These are phyloP conservation scores for Alternaria triticimaculans DNA, from an alignment of 2,329 filamentous ascomycete species.

Conservation along the genomic window DNA sequence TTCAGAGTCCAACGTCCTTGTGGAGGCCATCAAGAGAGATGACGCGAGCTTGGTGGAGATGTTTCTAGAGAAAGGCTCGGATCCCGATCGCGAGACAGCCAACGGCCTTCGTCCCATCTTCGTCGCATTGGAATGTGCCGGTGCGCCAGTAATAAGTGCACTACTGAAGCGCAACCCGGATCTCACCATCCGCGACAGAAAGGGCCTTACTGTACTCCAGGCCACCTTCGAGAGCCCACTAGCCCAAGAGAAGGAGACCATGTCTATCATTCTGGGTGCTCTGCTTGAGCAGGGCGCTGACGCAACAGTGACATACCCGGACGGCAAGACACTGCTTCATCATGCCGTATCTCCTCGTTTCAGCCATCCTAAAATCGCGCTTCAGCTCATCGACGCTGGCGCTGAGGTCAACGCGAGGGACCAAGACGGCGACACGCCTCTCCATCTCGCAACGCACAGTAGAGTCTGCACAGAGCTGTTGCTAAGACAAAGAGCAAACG, in stretches of 20 bases:
- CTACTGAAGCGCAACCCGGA: constrained; percentile 39
- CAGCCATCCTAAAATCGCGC: constrained; percentile 26
- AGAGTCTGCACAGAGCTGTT: constrained; percentile 33
- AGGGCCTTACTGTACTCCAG: constrained; percentile 36
- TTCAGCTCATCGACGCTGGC: constrained; percentile 31
- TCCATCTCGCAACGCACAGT: constrained; percentile 35
- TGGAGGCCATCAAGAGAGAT: constrained; percentile 42
- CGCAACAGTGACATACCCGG: constrained; percentile 25
- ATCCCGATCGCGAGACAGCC: constrained; percentile 34
- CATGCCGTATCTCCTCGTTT: constrained; percentile 25
- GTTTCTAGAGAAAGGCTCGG: constrained; percentile 40
- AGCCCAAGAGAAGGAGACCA: constrained; percentile 32
- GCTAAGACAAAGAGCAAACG: constrained; percentile 30
- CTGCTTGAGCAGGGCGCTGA: constrained; percentile 36
- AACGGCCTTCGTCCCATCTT: constrained; percentile 37
- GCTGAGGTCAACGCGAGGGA: constrained; percentile 33
- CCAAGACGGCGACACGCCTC: constrained; percentile 31
- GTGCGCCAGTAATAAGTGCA: constrained; percentile 30
- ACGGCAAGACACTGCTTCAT: constrained; percentile 43
- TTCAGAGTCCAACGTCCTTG: constrained; percentile 40
- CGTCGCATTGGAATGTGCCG: constrained; percentile 36
- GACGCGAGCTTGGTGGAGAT: constrained; percentile 36
- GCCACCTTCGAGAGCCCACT: constrained; percentile 31
- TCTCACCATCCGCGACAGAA: constrained; percentile 30
- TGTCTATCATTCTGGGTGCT: constrained; percentile 29